A percentile compares a stretch with the other conserved stretches of the same genome.
Conservation (phyloP, 2,329 filamentous ascomycete genomes). For the Stagonosporopsis rhizophila region DNA sequence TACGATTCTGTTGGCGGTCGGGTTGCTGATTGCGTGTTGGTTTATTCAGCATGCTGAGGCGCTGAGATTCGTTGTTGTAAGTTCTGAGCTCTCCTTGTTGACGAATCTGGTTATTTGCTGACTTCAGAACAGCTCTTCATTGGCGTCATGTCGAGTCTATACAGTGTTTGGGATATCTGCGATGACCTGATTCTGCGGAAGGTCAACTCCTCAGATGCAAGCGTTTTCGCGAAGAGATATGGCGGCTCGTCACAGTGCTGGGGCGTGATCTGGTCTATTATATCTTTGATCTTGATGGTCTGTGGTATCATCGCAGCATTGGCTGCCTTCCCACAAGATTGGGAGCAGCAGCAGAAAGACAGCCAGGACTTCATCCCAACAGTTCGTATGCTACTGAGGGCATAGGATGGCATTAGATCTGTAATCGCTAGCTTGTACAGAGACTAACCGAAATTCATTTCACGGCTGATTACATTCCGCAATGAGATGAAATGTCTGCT, state of each 20-base stretch:
- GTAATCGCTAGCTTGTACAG: not conserved
- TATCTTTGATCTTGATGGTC: conserved; percentile 75
- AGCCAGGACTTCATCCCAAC: conserved; percentile 71
- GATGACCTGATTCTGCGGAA: conserved; percentile 82
- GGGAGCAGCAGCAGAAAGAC: conserved; percentile 71
- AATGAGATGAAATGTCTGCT: too few species aligned
- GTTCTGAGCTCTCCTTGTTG: conserved; percentile 31
- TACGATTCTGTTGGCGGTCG: conserved; percentile 74
- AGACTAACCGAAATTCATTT: not conserved
- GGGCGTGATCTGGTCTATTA: conserved; percentile 79
- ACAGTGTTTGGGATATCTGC: conserved; percentile 86
- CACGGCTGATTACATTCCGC: not conserved
- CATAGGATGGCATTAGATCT: not conserved
- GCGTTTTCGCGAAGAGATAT: conserved; percentile 78
- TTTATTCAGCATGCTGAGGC: conserved; percentile 80
- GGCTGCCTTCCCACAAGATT: conserved; percentile 76
- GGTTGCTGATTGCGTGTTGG: conserved; percentile 76
- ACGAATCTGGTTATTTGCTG: not conserved
- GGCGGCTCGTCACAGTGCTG: conserved; percentile 82
- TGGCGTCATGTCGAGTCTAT: conserved; percentile 80
- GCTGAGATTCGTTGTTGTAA: conserved; percentile 72
- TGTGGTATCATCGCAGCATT: conserved; percentile 77
- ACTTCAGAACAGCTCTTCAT: conserved; percentile 68
- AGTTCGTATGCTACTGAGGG: conserved; percentile 3
- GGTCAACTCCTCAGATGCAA: conserved; percentile 80